Percentiles rank a stretch among this genome's conserved stretches.
These are phyloP conservation scores for Dothideomycetidae sp. DNA, from an alignment of 2,329 filamentous ascomycete genomes.

Conservation along the genomic window DNA sequence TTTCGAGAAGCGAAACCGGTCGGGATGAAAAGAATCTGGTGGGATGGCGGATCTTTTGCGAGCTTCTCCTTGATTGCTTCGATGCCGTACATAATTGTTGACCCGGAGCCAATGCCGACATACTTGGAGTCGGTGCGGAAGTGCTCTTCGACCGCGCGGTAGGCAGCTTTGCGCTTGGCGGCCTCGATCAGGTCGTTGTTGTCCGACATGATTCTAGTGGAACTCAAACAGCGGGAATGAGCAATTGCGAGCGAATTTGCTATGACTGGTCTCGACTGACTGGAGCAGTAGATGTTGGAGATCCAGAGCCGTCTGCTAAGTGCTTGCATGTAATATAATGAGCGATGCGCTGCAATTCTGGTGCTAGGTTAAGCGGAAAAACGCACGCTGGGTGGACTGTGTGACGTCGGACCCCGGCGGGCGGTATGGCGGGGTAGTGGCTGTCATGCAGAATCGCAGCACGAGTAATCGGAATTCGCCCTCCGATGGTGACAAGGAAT, in stretches of 20 bases:
- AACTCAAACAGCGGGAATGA: too few relatives aligned
- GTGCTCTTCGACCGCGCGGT: constrained; percentile 58
- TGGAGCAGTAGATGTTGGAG: too few relatives aligned
- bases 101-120: constrained; percentile 69
- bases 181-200: constrained; percentile 39
- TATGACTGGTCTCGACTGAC: not conserved
- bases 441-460: too few relatives aligned
- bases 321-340: too few relatives aligned
- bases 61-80: constrained; percentile 57
- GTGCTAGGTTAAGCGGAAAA: too few relatives aligned
- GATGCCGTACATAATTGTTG: constrained; percentile 72
- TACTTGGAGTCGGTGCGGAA: constrained; percentile 48
- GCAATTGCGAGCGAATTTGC: constrained; percentile 4
- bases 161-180: constrained; percentile 62
- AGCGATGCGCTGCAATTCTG: too few relatives aligned
- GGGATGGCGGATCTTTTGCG: constrained; percentile 29
- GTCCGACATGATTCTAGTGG: constrained; percentile 1
- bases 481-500: too few relatives aligned
- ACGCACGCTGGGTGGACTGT: too few relatives aligned
- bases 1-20: constrained; percentile 85
- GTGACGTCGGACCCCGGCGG: too few relatives aligned
- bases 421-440: too few relatives aligned
- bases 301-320: too few relatives aligned
- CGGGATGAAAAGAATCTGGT: constrained; percentile 70
- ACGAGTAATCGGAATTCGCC: too few relatives aligned